Conservation (phyloP, 805 yeast species). For the Monosporozyma unispora region DNA sequence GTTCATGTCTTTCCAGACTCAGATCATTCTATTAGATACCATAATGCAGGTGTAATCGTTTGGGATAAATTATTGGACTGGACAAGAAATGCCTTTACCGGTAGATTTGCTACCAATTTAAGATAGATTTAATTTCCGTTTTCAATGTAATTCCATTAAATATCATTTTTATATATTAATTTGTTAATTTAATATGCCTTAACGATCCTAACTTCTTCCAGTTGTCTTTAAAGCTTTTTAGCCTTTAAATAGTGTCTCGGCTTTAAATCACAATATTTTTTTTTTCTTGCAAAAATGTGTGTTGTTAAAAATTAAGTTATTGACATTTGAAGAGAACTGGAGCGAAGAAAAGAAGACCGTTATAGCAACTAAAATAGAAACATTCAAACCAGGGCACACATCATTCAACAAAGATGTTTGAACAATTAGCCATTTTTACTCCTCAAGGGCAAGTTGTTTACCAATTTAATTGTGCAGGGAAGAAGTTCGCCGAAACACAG, state of each 20-base stretch:
- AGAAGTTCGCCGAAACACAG: slow-evolving; percentile 23
- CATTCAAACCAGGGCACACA: not conserved
- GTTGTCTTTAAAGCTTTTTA: not conserved
- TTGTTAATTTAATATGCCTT: not conserved
- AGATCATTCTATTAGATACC: slow-evolving; percentile 64
- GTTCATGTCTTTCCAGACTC: slow-evolving; percentile 74
- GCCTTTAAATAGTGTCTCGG: not conserved
- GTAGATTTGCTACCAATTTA: slow-evolving; percentile 15
- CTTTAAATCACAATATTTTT: not conserved
- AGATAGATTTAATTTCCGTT: not conserved
- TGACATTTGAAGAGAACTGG: not conserved
- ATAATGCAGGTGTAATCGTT: slow-evolving; percentile 62
- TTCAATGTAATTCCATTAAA: not conserved
- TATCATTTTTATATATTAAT: not conserved
- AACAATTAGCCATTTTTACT: slow-evolving; percentile 27
- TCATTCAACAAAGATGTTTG: slow-evolving; percentile 18
- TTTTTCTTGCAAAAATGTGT: not conserved
- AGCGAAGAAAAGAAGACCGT: not conserved
- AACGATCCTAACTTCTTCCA: no score
- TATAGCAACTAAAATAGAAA: not conserved
- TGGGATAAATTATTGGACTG: slow-evolving; percentile 59
- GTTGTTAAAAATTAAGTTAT: not conserved
- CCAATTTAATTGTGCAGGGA: slow-evolving; percentile 22
- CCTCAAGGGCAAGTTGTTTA: slow-evolving; percentile 26
- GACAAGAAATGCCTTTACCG: slow-evolving; percentile 53